Conservation (phyloP, 768 basidiomycete genomes). For the Amanita rubescens region DNA sequence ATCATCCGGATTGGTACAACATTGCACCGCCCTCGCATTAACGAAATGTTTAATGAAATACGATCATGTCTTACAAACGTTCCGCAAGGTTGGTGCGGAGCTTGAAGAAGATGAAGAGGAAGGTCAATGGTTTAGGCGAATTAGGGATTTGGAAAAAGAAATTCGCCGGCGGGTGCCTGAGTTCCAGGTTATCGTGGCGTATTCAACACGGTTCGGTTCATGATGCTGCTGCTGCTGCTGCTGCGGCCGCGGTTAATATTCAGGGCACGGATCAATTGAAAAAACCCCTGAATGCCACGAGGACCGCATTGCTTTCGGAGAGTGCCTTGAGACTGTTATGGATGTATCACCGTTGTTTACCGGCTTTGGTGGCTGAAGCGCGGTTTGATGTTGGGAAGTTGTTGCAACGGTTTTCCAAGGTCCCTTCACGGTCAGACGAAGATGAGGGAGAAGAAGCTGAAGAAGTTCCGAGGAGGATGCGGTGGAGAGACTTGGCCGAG, state of each 20-base stretch:
- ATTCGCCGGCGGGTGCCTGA: conserved; percentile 75
- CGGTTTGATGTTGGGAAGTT: conserved; percentile 85
- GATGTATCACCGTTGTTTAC: conserved; percentile 77
- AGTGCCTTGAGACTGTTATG: conserved; percentile 73
- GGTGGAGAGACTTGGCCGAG: conserved; percentile 29
- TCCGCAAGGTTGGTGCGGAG: conserved; percentile 40
- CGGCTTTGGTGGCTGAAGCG: conserved; percentile 66
- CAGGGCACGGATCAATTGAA: not conserved
- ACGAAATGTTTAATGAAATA: conserved; percentile 73
- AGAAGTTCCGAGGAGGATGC: conserved; percentile 22
- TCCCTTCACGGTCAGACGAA: not conserved
- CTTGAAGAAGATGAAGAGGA: conserved; percentile 56
- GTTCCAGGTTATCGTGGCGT: conserved; percentile 77
- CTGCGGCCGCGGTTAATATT: conserved; percentile 4
- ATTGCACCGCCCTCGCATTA: conserved; percentile 74
- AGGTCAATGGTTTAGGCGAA: conserved; percentile 67
- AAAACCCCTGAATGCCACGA: conserved; percentile 26
- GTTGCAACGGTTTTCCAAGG: conserved; percentile 36
- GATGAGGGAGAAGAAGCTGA: conserved; percentile 7
- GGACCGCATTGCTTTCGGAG: conserved; percentile 64
- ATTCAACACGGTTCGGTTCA: conserved; percentile 43
- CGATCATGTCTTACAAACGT: conserved; percentile 38
- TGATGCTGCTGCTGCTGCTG: too few relatives aligned
- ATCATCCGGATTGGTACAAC: conserved; percentile 69
- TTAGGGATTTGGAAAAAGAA: conserved; percentile 68